Evolutionary conservation across 2,329 filamentous ascomycete species (phyloP).

Genomic region (Venturia oleaginea): DNA sequence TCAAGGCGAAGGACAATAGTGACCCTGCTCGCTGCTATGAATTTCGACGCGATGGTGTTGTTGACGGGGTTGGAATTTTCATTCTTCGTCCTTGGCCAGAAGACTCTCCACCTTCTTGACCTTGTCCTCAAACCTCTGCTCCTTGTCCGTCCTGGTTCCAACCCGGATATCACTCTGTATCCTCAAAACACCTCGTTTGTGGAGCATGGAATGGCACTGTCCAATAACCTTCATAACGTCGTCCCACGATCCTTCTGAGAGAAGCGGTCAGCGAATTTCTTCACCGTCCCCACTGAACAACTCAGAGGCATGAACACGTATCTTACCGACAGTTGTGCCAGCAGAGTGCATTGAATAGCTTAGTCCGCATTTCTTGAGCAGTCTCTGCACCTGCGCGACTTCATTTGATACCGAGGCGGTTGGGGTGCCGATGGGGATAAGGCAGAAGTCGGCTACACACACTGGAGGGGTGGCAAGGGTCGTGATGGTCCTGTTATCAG

Average conservation of each 20-base stretch:
- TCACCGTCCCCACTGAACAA: not conserved
- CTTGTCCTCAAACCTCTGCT: constrained; percentile 72
- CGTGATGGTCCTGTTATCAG: not conserved
- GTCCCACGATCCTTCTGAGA: constrained; percentile 79
- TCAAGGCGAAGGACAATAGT: not conserved
- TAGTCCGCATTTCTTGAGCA: constrained; percentile 72
- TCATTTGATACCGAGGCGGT: constrained; percentile 49
- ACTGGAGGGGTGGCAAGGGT: constrained; percentile 53
- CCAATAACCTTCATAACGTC: constrained; percentile 76
- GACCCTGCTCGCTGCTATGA: not conserved
- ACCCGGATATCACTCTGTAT: constrained; percentile 86
- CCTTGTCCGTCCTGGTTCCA: constrained; percentile 79
- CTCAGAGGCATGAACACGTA: constrained; percentile 29
- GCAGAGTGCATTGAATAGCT: constrained; percentile 87
- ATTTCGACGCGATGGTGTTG: too few relatives aligned
- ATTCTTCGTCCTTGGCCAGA: constrained; percentile 28
- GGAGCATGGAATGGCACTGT: constrained; percentile 73
- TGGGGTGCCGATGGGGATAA: constrained; percentile 64
- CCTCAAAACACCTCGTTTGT: constrained; percentile 65
- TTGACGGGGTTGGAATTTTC: too few relatives aligned
- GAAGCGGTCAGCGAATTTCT: constrained; percentile 11
- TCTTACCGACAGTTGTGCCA: constrained; percentile 78
- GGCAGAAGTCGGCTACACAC: constrained; percentile 84
- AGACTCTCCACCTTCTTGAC: constrained; percentile 52
- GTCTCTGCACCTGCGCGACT: constrained; percentile 77